Evolutionary conservation across 2,329 filamentous ascomycete genomes (phyloP).

Genomic region (Aspergillus pseudotamarii): DNA sequence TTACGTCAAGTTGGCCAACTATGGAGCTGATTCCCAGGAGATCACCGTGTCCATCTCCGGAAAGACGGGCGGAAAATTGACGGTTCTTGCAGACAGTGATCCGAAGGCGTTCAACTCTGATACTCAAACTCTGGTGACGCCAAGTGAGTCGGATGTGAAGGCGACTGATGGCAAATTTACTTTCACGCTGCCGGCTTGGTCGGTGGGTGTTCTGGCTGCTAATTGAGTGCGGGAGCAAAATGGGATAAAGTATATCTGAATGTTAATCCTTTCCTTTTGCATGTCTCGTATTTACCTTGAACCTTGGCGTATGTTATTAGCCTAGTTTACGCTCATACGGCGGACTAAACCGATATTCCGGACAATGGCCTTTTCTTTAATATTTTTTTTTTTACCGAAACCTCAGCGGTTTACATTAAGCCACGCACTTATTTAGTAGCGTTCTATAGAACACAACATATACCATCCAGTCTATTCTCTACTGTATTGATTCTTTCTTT

Average conservation of each 20-base stretch:
- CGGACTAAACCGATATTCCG: too few relatives aligned
- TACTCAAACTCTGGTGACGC: constrained; percentile 16
- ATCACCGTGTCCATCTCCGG: constrained; percentile 24
- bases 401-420: too few relatives aligned
- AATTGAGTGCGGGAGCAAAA: not conserved
- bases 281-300: not conserved
- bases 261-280: not conserved
- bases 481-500: too few relatives aligned
- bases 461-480: too few relatives aligned
- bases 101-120: constrained; percentile 20
- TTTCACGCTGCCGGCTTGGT: constrained; percentile 24
- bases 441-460: too few relatives aligned
- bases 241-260: not conserved
- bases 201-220: constrained; percentile 24
- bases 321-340: not conserved
- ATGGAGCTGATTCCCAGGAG: constrained; percentile 20
- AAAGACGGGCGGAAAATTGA: constrained; percentile 18
- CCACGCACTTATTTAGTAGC: too few relatives aligned
- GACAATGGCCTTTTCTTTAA: too few relatives aligned
- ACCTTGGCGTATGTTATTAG: not conserved
- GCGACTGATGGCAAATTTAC: constrained; percentile 19
- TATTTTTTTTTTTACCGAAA: too few relatives aligned
- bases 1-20: constrained; percentile 30
- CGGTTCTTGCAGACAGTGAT: constrained; percentile 22
- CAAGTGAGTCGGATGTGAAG: constrained; percentile 11